These are phyloP conservation scores for Paxillus ammoniavirescens DNA, from an alignment of 768 basidiomycete species.

Conservation along the genomic window DNA sequence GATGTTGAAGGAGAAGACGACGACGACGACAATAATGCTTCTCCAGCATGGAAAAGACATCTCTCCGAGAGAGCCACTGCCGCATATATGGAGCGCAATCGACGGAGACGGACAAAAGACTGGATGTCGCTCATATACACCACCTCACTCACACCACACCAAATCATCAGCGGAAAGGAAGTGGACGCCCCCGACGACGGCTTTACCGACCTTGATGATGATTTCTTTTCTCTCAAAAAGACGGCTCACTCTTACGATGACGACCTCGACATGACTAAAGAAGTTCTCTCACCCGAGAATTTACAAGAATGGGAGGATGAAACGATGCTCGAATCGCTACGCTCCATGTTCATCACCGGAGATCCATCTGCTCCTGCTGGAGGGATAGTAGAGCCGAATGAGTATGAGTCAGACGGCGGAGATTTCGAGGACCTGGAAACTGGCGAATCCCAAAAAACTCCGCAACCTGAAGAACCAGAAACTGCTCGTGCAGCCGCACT, in stretches of 20 bases:
- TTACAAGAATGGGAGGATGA: conserved; percentile 83
- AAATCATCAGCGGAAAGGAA: conserved; percentile 53
- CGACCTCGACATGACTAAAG: conserved; percentile 70
- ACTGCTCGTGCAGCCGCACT: conserved; percentile 51
- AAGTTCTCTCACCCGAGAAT: conserved; percentile 43
- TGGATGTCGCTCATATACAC: conserved; percentile 88
- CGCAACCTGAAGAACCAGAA: conserved; percentile 19
- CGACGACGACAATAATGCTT: conserved; percentile 36
- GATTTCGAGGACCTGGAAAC: conserved; percentile 45
- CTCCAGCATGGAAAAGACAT: conserved; percentile 75
- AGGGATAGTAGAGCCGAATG: conserved; percentile 39
- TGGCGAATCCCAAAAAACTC: conserved; percentile 6
- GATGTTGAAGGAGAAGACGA: conserved; percentile 36
- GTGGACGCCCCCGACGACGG: not conserved
- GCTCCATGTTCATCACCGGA: conserved; percentile 89
- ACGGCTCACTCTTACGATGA: conserved; percentile 40
- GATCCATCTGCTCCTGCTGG: conserved; percentile 33
- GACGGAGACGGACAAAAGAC: conserved; percentile 51
- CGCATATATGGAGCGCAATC: conserved; percentile 39
- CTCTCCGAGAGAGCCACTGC: conserved; percentile 51
- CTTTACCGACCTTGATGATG: conserved; percentile 53
- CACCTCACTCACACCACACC: conserved; percentile 61
- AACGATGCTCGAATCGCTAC: conserved; percentile 80
- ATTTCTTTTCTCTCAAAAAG: conserved; percentile 68
- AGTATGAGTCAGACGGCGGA: conserved; percentile 37